These are phyloP conservation scores for Fusarium tuaranense DNA, from an alignment of 2,329 filamentous ascomycete genomes.

Conservation along the genomic window DNA sequence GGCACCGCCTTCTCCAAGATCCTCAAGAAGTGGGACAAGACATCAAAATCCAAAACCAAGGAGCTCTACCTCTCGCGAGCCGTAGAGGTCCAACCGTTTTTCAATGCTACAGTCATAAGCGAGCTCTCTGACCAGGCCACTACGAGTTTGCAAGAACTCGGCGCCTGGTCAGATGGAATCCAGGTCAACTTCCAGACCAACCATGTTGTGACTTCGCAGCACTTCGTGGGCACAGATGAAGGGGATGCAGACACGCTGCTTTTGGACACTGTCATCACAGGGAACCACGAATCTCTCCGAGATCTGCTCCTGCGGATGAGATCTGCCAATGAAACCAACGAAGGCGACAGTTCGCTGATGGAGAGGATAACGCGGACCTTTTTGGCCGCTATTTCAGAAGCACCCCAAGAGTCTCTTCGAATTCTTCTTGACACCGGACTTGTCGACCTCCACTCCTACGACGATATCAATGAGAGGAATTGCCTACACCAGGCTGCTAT, in stretches of 20 bases:
- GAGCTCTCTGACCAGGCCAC: slow-evolving; percentile 97
- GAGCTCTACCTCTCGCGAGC: slow-evolving; percentile 96
- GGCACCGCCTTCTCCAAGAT: slow-evolving; percentile 99
- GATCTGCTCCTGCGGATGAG: slow-evolving; percentile 85
- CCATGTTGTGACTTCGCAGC: slow-evolving; percentile 74
- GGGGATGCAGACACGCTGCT: slow-evolving; percentile 90
- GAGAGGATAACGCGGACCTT: slow-evolving; percentile 92
- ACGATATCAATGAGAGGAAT: slow-evolving; percentile 98
- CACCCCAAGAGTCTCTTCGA: slow-evolving; percentile 79
- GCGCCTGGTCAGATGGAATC: slow-evolving; percentile 97
- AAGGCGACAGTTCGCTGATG: slow-evolving; percentile 67
- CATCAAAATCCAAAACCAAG: slow-evolving; percentile 98
- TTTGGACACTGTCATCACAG: slow-evolving; percentile 85
- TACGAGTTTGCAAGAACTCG: slow-evolving; percentile 93
- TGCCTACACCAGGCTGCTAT: slow-evolving; percentile 97
- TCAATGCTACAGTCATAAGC: slow-evolving; percentile 96
- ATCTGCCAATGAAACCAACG: slow-evolving; percentile 64
- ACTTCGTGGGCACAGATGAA: slow-evolving; percentile 81
- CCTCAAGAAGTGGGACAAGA: slow-evolving; percentile 99
- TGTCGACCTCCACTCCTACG: slow-evolving; percentile 92
- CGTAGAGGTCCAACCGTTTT: slow-evolving; percentile 97
- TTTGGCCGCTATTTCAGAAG: slow-evolving; percentile 88
- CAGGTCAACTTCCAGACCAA: slow-evolving; percentile 84
- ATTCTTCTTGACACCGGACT: slow-evolving; percentile 83
- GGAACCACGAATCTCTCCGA: slow-evolving; percentile 80